phyloP scores from a whole-genome alignment of 2,329 filamentous ascomycete genomes.

The Diaporthe longicolla region DNA sequence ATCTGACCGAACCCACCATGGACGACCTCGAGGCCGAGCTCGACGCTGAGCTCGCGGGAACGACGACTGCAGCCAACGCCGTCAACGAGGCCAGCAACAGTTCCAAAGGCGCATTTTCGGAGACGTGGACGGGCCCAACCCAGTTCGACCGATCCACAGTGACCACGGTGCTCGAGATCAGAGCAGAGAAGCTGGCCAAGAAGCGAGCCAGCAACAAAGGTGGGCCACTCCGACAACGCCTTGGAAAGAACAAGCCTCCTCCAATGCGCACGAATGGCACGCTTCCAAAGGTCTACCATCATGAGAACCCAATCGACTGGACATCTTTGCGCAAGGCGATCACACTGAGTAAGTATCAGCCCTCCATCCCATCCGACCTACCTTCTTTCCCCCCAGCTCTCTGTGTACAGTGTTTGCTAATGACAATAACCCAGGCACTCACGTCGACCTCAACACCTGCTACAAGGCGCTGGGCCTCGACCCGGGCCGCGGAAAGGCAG shows the following conservation, averaged over 20 bases:
- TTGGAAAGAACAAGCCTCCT: background rate
- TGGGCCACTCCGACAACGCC: background rate
- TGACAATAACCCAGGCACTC: background rate
- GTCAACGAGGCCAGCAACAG: background rate
- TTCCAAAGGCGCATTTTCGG: background rate
- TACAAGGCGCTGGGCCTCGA: constrained; percentile 38
- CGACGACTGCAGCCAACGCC: too few species aligned
- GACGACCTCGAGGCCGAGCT: too few species aligned
- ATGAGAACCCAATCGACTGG: background rate
- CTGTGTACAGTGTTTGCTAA: background rate
- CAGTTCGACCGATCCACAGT: background rate
- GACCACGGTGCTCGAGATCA: too few species aligned
- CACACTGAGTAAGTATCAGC: constrained; percentile 27
- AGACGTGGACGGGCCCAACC: background rate
- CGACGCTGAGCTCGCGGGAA: too few species aligned
- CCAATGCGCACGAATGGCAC: background rate
- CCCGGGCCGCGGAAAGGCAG: background rate
- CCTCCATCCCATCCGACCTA: background rate
- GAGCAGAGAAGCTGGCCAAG: too few species aligned
- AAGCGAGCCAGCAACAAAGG: background rate
- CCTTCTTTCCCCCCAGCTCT: background rate
- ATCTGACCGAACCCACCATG: too few species aligned
- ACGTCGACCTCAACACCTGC: background rate
- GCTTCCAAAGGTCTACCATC: constrained; percentile 33
- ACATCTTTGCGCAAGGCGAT: constrained; percentile 10